These are phyloP conservation scores for Cercophora scortea DNA, from an alignment of 495 filamentous ascomycete genomes.

Conservation along the genomic window DNA sequence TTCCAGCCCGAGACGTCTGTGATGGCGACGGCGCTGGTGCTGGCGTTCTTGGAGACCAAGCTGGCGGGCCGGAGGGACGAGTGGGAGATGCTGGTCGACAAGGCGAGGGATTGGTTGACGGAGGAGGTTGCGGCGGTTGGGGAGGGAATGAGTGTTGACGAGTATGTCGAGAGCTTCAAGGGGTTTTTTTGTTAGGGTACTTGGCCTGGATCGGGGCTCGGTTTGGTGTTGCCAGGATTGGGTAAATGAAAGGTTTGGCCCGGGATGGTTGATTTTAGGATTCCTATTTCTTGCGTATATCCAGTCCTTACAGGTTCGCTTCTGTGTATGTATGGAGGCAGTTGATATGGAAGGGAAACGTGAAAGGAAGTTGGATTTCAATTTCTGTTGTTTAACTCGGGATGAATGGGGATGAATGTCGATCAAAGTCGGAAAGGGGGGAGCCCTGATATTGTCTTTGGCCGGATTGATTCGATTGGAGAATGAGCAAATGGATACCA, in stretches of 20 bases:
- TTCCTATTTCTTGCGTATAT: neutral
- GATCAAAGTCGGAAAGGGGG: too few species aligned
- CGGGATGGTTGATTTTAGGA: neutral
- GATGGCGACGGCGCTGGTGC: slow-evolving; percentile 41
- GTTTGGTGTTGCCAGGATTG: neutral
- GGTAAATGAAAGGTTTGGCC: neutral
- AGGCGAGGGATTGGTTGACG: slow-evolving; percentile 37
- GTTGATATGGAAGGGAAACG: too few species aligned
- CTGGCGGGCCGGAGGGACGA: slow-evolving; percentile 30
- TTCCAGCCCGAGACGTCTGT: neutral
- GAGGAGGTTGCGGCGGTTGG: neutral
- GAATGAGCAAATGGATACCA: too few species aligned
- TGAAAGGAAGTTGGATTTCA: too few species aligned
- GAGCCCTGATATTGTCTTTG: too few species aligned
- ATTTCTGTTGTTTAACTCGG: too few species aligned
- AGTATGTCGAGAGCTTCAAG: slow-evolving; percentile 8
- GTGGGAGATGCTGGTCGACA: slow-evolving; percentile 50
- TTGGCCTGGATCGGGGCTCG: too few species aligned
- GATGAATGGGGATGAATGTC: too few species aligned
- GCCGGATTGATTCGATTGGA: too few species aligned
- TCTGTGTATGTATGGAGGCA: too few species aligned
- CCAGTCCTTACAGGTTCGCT: too few species aligned
- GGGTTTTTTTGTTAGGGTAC: neutral
- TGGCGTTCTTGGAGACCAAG: slow-evolving; percentile 40
- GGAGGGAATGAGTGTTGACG: slow-evolving; percentile 3